These are phyloP conservation scores for Eutrema salsugineum DNA, from an alignment of 441 rosid species.

Conservation along the genomic window DNA sequence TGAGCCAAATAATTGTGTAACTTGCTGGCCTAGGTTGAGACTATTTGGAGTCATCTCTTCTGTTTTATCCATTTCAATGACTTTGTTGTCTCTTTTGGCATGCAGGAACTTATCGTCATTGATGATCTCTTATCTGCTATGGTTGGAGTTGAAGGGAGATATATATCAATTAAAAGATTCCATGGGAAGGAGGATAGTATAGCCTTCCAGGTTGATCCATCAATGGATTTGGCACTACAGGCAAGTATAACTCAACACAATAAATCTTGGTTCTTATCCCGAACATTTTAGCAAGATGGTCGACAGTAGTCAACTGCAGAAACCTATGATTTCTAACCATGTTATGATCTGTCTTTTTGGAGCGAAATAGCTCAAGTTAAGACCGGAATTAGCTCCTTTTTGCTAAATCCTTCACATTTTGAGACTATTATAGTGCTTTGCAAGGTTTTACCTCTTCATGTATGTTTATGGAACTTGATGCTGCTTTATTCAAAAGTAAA, in stretches of 20 bases:
- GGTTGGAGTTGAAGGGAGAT: slow-evolving; percentile 95
- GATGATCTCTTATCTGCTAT: slow-evolving; percentile 89
- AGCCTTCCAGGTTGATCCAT: slow-evolving; percentile 78
- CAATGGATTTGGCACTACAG: slow-evolving; percentile 94
- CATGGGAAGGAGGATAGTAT: slow-evolving; percentile 61
- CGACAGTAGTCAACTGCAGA: background rate
- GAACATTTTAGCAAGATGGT: background rate
- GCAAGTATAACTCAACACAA: slow-evolving; percentile 33
- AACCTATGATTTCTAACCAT: background rate
- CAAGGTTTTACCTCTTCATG: background rate
- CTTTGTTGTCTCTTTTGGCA: slow-evolving; percentile 7
- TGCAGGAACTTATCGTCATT: slow-evolving; percentile 86
- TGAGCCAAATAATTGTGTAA: background rate
- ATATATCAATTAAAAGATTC: slow-evolving; percentile 66
- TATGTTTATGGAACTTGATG: background rate
- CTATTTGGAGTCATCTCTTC: background rate
- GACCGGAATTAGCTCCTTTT: background rate
- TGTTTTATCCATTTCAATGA: background rate
- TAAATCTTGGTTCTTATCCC: background rate
- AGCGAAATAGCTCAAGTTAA: background rate
- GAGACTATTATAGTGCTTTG: slow-evolving; percentile 1
- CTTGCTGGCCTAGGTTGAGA: slow-evolving; percentile 3
- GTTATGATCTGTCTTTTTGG: background rate
- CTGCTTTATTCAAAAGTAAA: background rate
- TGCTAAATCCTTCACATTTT: background rate